A percentile compares a stretch with the other conserved stretches of the same genome.
Evolutionary conservation across 2,329 filamentous ascomycete species (phyloP).

Genomic region (Alternaria dauci): DNA sequence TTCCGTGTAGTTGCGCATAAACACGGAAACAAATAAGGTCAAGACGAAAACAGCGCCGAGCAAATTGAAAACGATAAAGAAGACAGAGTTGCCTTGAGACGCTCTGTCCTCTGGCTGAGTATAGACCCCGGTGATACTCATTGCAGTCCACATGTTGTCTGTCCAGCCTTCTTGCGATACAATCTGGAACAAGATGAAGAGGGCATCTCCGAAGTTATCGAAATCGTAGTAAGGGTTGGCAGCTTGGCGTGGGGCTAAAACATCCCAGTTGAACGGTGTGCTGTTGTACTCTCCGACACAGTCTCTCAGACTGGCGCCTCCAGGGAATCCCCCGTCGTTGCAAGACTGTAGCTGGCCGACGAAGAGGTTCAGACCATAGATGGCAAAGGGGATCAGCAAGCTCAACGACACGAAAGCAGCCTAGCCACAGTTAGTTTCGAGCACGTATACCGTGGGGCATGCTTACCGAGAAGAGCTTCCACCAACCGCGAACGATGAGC

Average conservation of each 20-base stretch:
- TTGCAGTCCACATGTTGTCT: slow-evolving; percentile 85
- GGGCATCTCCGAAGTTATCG: slow-evolving; percentile 89
- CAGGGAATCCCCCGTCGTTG: slow-evolving; percentile 70
- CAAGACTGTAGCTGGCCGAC: slow-evolving; percentile 80
- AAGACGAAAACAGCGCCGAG: slow-evolving; percentile 95
- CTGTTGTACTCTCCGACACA: slow-evolving; percentile 86
- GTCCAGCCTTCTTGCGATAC: slow-evolving; percentile 98
- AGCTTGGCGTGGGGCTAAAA: slow-evolving; percentile 83
- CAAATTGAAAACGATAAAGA: slow-evolving; percentile 96
- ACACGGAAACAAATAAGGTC: slow-evolving; percentile 97
- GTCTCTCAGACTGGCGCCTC: slow-evolving; percentile 68
- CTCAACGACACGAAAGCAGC: slow-evolving; percentile 94
- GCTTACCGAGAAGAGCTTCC: slow-evolving; percentile 86
- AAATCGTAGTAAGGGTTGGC: slow-evolving; percentile 88
- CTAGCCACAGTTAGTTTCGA: slow-evolving; percentile 40
- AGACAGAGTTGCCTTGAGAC: slow-evolving; percentile 85
- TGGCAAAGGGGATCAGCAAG: slow-evolving; percentile 93
- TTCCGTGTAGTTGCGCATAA: slow-evolving; percentile 99
- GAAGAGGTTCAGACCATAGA: slow-evolving; percentile 94
- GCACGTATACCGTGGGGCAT: not conserved
- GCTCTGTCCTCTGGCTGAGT: slow-evolving; percentile 74
- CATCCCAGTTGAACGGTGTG: slow-evolving; percentile 81
- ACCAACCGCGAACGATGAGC: slow-evolving; percentile 89
- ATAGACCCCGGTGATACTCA: slow-evolving; percentile 80
- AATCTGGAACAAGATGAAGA: slow-evolving; percentile 98